Conservation (phyloP, 2,329 filamentous ascomycete genomes). For the Paecilomyces sp. region DNA sequence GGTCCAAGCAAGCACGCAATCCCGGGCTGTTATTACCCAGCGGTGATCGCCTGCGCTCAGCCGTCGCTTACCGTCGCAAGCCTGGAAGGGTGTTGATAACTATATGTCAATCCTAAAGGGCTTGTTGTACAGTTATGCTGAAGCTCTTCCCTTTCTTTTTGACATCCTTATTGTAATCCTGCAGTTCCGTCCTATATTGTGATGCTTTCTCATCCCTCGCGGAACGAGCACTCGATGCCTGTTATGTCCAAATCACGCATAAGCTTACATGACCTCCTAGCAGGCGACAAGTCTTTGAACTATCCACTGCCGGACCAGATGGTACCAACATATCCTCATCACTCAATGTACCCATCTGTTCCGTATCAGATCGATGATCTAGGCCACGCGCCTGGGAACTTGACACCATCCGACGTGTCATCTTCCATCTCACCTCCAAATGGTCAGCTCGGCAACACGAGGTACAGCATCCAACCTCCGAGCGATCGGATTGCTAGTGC, state of each 20-base stretch:
- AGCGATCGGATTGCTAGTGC: conserved; percentile 37
- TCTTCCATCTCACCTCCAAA: conserved; percentile 36
- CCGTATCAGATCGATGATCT: conserved; percentile 31
- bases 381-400: conserved; percentile 24
- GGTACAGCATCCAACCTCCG: conserved; percentile 32
- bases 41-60: conserved; percentile 10
- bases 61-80: conserved; percentile 11
- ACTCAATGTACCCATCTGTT: conserved; percentile 31
- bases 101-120: background rate
- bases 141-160: background rate
- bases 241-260: background rate
- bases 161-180: background rate
- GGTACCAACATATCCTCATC: conserved; percentile 27
- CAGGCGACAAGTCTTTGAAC: conserved; percentile 30
- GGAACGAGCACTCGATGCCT: background rate
- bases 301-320: conserved; percentile 32
- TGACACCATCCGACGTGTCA: conserved; percentile 36
- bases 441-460: conserved; percentile 31
- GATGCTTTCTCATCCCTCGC: background rate
- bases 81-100: background rate
- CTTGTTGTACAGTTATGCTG: background rate
- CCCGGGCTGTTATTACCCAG: conserved; percentile 22
- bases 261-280: conserved; percentile 17
- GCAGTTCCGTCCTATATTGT: background rate
- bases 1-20: conserved; percentile 27